Evolutionary conservation across 768 basidiomycete genomes (phyloP).

Genomic region (Piloderma croceum): DNA sequence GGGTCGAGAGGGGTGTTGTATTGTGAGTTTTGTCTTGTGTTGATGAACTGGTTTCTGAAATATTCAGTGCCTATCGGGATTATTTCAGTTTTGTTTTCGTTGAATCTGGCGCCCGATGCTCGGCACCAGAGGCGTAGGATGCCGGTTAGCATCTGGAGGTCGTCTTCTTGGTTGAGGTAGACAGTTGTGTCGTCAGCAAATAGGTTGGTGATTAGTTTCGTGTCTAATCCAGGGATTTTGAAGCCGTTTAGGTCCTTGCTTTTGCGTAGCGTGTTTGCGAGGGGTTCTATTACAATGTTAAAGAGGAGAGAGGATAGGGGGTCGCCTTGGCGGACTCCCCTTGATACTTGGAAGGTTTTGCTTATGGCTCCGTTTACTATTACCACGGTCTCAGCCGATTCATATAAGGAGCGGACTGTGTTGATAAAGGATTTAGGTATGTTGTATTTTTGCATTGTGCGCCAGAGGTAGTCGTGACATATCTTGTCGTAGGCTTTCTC

Average conservation of each 20-base stretch:
- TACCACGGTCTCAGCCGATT: conserved; percentile 20
- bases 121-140: conserved; percentile 18
- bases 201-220: conserved; percentile 11
- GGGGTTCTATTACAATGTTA: conserved; percentile 27
- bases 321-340: conserved; percentile 34
- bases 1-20: neutral
- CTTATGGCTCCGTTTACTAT: conserved; percentile 30
- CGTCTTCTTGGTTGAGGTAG: conserved; percentile 13
- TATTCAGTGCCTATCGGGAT: conserved; percentile 12
- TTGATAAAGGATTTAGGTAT: conserved; percentile 20
- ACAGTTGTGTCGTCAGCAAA: conserved; percentile 26
- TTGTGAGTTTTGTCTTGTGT: neutral
- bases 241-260: conserved; percentile 14
- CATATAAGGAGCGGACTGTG: conserved; percentile 25
- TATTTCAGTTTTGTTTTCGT: conserved; percentile 17
- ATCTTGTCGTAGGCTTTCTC: conserved; percentile 29
- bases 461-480: conserved; percentile 12
- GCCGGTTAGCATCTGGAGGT: conserved; percentile 4
- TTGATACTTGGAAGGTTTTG: conserved; percentile 15
- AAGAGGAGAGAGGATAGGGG: conserved; percentile 29
- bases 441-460: conserved; percentile 3
- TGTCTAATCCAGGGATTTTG: conserved; percentile 5
- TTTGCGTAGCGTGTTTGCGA: conserved; percentile 15
- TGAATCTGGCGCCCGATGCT: conserved; percentile 22
- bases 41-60: conserved; percentile 1